A percentile compares a stretch with the other conserved stretches of the same genome.
phyloP scores from a whole-genome alignment of 495 filamentous ascomycete species.

The Poronia punctata region DNA sequence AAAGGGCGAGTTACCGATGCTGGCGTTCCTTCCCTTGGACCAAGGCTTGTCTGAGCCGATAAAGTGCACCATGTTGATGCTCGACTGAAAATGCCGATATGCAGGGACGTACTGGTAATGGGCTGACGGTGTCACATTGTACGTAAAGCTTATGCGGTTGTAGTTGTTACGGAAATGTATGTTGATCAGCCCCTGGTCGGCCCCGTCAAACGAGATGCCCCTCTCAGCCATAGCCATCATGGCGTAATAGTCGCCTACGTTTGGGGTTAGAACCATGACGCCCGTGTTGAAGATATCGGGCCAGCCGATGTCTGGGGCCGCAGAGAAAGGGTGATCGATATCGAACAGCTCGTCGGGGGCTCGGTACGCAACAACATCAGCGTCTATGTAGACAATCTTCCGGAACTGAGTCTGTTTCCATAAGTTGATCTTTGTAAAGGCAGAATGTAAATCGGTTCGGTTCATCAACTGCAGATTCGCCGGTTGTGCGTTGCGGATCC shows the following conservation, averaged over 20 bases:
- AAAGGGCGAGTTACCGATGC: conserved; percentile 55
- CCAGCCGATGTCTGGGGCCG: conserved; percentile 95
- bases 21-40: conserved; percentile 57
- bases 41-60: conserved; percentile 91
- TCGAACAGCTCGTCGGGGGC: conserved; percentile 91
- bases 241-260: conserved; percentile 80
- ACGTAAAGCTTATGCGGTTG: conserved; percentile 87
- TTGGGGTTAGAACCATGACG: conserved; percentile 83
- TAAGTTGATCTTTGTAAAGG: conserved; percentile 93
- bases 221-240: conserved; percentile 73
- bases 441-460: conserved; percentile 77
- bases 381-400: conserved; percentile 87
- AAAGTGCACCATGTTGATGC: conserved; percentile 85
- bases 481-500: conserved; percentile 65
- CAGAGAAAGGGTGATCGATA: conserved; percentile 69
- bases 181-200: conserved; percentile 93
- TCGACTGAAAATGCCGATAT: conserved; percentile 83
- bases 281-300: conserved; percentile 97
- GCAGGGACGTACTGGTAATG: conserved; percentile 95
- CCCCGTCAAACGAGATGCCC: conserved; percentile 92
- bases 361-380: conserved; percentile 77
- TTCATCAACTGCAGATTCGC: conserved; percentile 88
- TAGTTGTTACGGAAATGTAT: conserved; percentile 78
- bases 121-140: conserved; percentile 91
- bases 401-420: conserved; percentile 89